Base-by-base conservation (phyloP, 2,329 filamentous ascomycete genomes). In the Pseudopithomyces maydicus region DNA sequence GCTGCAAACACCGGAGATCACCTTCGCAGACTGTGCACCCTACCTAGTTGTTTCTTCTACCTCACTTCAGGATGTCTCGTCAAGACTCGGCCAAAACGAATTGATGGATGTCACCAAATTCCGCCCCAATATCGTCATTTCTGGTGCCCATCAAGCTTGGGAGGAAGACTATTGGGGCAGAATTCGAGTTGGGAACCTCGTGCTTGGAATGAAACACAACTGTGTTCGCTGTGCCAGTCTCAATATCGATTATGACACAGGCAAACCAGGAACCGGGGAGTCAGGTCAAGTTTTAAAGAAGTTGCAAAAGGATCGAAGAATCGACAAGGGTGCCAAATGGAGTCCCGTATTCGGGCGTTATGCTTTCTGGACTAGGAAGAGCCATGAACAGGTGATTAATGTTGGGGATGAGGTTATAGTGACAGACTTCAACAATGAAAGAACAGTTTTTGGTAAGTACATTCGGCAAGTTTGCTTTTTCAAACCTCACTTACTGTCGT, bases 11-110 rank as follows among this genome's bases (percentile, higher is more conserved):
- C 58, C 67, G n/a, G 52, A 68, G 20, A 81, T 94, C 42, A 85
- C 84, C 2, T 95, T 94, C 75, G 85, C 87, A 38, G 91, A 95
- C 74, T 85, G 85, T 61, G 90, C 90, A 1, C 89, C 91, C 0
- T 90, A 90, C 71, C 83, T 97, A 14, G 75, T 97, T 22, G 82
- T 88, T 5, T 90, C 88, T 0, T 82, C 87, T 58, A 83, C 85
- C 2, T 95, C 90, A 1, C 82, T 93, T n/a, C 76, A 81, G 19
- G 82, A 90, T 64, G 84, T 96, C 45, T 85, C 84, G 33, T 56
- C 63, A 7, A 69, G 77, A 6, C 66, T 81, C 0, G 64, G 72
- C 0, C 68, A 70, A 0, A 73, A 69, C 12, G 62, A 72, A 46
- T 51, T 68, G 45, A 78, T 79, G 72, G 78, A 81, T 57, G 75